Percentiles rank a stretch among this genome's conserved stretches.
Conservation (phyloP, 1,284 basidiomycete genomes). For the Bondarzewia mesenterica region DNA sequence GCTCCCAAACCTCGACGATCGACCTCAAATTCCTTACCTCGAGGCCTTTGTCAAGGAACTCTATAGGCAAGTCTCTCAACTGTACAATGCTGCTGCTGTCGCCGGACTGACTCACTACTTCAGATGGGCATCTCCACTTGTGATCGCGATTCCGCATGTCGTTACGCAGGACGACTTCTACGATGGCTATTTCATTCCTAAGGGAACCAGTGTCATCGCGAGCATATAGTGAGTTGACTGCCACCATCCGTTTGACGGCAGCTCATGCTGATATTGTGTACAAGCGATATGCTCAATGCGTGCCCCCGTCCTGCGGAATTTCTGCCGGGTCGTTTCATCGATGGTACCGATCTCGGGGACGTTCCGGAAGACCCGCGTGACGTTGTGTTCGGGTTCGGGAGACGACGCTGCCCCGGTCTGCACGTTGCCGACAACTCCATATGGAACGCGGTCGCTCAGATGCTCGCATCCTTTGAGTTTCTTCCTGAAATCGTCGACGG, state of each 20-base stretch:
- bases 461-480: neutral
- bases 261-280: neutral
- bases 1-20: conserved; percentile 19
- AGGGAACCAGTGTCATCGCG: neutral
- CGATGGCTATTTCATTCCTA: conserved; percentile 3
- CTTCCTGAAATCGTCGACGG: neutral
- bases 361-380: neutral
- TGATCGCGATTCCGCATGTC: neutral
- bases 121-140: conserved; percentile 1
- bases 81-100: neutral
- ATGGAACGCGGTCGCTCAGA: neutral
- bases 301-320: neutral
- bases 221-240: neutral
- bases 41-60: conserved; percentile 19
- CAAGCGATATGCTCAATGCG: neutral
- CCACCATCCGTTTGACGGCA: neutral
- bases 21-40: conserved; percentile 17
- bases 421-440: conserved; percentile 2
- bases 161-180: conserved; percentile 1
- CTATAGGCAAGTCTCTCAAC: conserved; percentile 13
- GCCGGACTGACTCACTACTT: neutral
- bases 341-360: conserved; percentile 2
- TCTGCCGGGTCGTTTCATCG: neutral
- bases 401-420: neutral
- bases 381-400: neutral